Evolutionary conservation across 2,329 filamentous ascomycete genomes (phyloP).

Genomic region (Aspergillus flavus): DNA sequence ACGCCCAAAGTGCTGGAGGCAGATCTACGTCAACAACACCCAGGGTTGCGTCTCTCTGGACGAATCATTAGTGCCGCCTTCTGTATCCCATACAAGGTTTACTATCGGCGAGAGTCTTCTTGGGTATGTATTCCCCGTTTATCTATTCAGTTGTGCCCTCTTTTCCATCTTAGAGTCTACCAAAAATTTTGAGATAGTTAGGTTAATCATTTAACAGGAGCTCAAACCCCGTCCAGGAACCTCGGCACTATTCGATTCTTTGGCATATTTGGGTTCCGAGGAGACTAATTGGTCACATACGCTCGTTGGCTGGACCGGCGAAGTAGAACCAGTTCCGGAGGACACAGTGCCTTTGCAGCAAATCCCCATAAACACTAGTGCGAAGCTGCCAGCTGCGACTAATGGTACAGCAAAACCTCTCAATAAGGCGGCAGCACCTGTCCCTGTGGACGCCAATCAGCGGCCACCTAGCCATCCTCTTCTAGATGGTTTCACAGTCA

Average conservation of each 20-base stretch:
- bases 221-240: slow-evolving; percentile 79
- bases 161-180: background rate
- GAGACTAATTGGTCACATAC: slow-evolving; percentile 87
- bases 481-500: slow-evolving; percentile 70
- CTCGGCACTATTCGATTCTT: slow-evolving; percentile 89
- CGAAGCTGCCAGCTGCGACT: slow-evolving; percentile 33
- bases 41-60: slow-evolving; percentile 61
- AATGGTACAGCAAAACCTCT: slow-evolving; percentile 48
- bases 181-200: slow-evolving; percentile 6
- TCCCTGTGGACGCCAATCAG: slow-evolving; percentile 68
- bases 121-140: slow-evolving; percentile 51
- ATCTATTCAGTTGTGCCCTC: background rate
- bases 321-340: slow-evolving; percentile 62
- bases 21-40: slow-evolving; percentile 59
- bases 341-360: slow-evolving; percentile 33
- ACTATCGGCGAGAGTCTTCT: slow-evolving; percentile 54
- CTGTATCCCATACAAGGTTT: slow-evolving; percentile 63
- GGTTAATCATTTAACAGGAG: slow-evolving; percentile 54
- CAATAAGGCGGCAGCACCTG: slow-evolving; percentile 76
- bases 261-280: slow-evolving; percentile 82
- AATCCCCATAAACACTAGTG: slow-evolving; percentile 28
- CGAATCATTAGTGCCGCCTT: slow-evolving; percentile 66
- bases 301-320: slow-evolving; percentile 92
- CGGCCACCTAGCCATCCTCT: slow-evolving; percentile 61
- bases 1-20: slow-evolving; percentile 48